Base-by-base conservation (phyloP, 164 flowering plant species). In the Liriodendron chinense region DNA sequence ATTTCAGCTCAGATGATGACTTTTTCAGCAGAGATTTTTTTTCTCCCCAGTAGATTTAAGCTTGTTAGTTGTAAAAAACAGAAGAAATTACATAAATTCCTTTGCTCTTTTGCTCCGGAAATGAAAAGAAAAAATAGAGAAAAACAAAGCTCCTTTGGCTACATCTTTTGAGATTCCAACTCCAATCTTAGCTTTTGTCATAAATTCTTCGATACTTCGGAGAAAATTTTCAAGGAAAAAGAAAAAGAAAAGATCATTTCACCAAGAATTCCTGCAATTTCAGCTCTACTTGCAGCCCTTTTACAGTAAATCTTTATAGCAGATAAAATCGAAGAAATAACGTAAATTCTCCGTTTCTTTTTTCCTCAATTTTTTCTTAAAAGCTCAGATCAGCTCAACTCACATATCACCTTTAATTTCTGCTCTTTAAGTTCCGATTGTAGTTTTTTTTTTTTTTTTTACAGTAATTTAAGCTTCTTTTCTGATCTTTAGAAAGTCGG, bases 31-130 rank as follows among this genome's bases (percentile, higher is more conserved):
- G 59, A 53, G 2, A 9, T 25, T 1, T 9, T 16, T 18, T 20
- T 48, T 47, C 22, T 12, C 18, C 5, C 13, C 53, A 3, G 59
- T n/a, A 43, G 71, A 16, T 9, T 34, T 8, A 50, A 50, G 34
- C 28, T 22, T 70, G 25, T 62, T 70, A 53, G 61, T 3, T 5
- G n/a, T 34, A 9, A 21, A 23, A 70, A 50, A 23, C 21, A 24
- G 72, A 50, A 53, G 63, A 70, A 53, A 24, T 70, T 13, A 70
- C 18, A 9, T 69, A 3, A 47, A 47, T 69, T 69, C 23, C 71
- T 47, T n/a, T 6, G 22, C 14, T 18, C 22, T 65, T 22, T 24
- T 23, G 9, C 13, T 65, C 14, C 25, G 4, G 25, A 21, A 9
- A 65, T 8, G 12, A 25, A 65, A 65, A 13, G 23, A 14, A 26